Evolutionary conservation across 805 yeast genomes (phyloP).

Genomic region (Ogataea sp.): DNA sequence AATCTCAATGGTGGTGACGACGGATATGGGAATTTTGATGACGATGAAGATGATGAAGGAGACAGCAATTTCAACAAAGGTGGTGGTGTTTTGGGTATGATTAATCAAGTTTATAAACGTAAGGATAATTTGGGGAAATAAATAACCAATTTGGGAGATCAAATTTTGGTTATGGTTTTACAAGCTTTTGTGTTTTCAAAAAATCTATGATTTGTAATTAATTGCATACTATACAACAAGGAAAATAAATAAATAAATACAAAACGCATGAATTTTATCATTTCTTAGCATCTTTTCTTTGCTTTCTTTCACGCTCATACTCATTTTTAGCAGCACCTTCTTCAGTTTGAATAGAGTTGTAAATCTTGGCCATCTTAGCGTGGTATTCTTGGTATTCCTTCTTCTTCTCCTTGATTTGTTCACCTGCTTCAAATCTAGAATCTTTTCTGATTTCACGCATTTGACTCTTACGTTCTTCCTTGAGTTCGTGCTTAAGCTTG

Average conservation of each 20-base stretch:
- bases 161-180: too few species aligned
- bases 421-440: slow-evolving; percentile 77
- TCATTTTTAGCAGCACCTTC: slow-evolving; percentile 94
- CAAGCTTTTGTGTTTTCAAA: too few species aligned
- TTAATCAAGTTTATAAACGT: slow-evolving; percentile 70
- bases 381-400: slow-evolving; percentile 72
- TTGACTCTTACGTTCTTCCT: slow-evolving; percentile 85
- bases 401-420: slow-evolving; percentile 74
- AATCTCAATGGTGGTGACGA: slow-evolving; percentile 10
- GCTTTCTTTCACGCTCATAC: slow-evolving; percentile 78
- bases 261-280: background rate
- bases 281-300: slow-evolving; percentile 38
- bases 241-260: too few species aligned
- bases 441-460: slow-evolving; percentile 89
- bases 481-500: slow-evolving; percentile 77
- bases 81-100: slow-evolving; percentile 53
- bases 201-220: too few species aligned
- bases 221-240: too few species aligned
- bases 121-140: slow-evolving; percentile 14
- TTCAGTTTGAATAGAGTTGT: slow-evolving; percentile 80
- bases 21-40: slow-evolving; percentile 21
- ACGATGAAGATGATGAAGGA: slow-evolving; percentile 20
- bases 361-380: slow-evolving; percentile 78
- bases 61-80: background rate
- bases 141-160: background rate